A percentile compares a stretch with the other conserved stretches of the same genome.
phyloP scores from a whole-genome alignment of 106 monocot genomes.

The Dioscorea dumetorum region DNA sequence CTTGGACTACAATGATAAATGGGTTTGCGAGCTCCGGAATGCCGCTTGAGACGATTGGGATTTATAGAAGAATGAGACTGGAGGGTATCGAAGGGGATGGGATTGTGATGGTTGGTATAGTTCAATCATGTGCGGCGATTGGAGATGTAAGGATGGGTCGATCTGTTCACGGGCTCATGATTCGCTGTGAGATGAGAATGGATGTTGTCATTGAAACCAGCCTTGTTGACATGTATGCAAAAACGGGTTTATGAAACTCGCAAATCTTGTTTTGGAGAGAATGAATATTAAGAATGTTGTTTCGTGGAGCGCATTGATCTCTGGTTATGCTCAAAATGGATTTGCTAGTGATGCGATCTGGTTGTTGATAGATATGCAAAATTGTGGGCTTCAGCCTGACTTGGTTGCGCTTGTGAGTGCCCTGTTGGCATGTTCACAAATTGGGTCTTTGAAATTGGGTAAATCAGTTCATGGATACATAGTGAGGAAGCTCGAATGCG shows the following conservation, averaged over 20 bases:
- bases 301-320: constrained; percentile 71
- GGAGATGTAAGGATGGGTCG: constrained; percentile 28
- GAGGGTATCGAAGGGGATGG: constrained; percentile 55
- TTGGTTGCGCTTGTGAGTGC: constrained; percentile 50
- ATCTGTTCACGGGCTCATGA: constrained; percentile 51
- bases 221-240: constrained; percentile 67
- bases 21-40: constrained; percentile 29
- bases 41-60: constrained; percentile 31
- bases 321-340: constrained; percentile 62
- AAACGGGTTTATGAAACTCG: constrained; percentile 38
- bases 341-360: constrained; percentile 32
- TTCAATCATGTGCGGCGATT: constrained; percentile 42
- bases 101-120: constrained; percentile 52
- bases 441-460: constrained; percentile 59
- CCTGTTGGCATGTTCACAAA: constrained; percentile 50
- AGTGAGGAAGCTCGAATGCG: constrained; percentile 33
- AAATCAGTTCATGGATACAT: constrained; percentile 68
- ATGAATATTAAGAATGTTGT: constrained; percentile 58
- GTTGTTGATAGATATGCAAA: constrained; percentile 51
- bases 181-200: constrained; percentile 31
- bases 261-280: constrained; percentile 24
- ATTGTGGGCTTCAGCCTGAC: constrained; percentile 50
- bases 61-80: constrained; percentile 35
- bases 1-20: constrained; percentile 75
- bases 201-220: constrained; percentile 51